Base-by-base conservation (phyloP, 495 filamentous ascomycete species). In the Penicillium ochrochloron region DNA sequence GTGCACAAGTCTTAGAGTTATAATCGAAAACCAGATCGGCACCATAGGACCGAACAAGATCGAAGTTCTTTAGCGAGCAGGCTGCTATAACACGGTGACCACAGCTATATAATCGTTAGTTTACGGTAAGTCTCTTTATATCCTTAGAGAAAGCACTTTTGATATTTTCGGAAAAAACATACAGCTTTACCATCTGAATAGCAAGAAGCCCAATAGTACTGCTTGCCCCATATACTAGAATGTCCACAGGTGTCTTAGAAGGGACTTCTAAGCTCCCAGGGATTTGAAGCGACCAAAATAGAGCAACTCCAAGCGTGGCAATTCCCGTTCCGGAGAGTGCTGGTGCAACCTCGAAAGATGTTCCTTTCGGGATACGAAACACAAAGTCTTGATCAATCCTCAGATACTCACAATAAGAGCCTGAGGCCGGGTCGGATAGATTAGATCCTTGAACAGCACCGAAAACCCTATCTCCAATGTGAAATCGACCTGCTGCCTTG, bases 21-120 rank as follows among this genome's bases (percentile, higher is more conserved):
- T 89, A 89, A 73, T 90, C 84, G 63, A 85, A 88, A 0, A 82
- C 80, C 11, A 72, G 64, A 39, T 76, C 76, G 0, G 85, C 86
- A 6, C 88, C 87, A 25, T 80, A 80, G 3, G 60, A 69, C 31
- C 75, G 71, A n/a, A 84, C 81, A 6, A 88, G 70, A 4, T 80
- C 76, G 58, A 85, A 84, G 71, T 89, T 89, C 12, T 68, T 70
- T 0, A 82, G 80, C 0, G 86, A 88, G 62, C 85, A 86, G 0
- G 85, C 87, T 7, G 82, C 73, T 44, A 88, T 79, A 12, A 82
- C 76, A 4, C 74, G 68, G 27, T 76, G 73, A 10, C 83, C 83
- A 27, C 76, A 80, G 0, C 70, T 76, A 48, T n/a, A 23, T 5
- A 14, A 23, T 17, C 9, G 48, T 27, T 19, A 48, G 29, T 23